Base-by-base conservation (phyloP, 257 asterid species). In the Solanum sejunctum region DNA sequence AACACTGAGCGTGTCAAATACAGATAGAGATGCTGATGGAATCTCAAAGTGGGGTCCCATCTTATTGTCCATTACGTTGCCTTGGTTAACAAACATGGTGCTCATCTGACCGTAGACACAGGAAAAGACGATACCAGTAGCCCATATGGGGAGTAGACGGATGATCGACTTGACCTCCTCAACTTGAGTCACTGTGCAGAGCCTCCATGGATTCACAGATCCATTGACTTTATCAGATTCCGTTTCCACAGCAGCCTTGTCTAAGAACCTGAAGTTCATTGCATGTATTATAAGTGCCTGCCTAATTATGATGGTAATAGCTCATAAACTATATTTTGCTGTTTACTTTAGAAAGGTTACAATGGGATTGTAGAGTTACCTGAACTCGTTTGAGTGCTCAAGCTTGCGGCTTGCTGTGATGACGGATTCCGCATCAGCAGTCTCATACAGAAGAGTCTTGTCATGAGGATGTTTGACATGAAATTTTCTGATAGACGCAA, bases 1-100 rank as follows among this genome's bases (percentile, higher is more conserved):
- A 82, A 96, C 99, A 15, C 97, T 94, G 3, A 94, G 80, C 0
- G 98, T 94, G 72, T 93, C 98, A 55, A 96, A 94, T 56, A 96
- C 90, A 3, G 96, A 91, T 12, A 94, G 86, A 5, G 98, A 93
- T 16, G 99, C 99, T 1, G 98, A 81, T 11, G 99, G 99, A 87
- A 96, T 96, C 84, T 90, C 81, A 90, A 94, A 96, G 13, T 91
- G 12, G 0, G 95, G 92, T 21, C 98, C 99, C 45, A 93, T 90
- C 61, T 73, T 87, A 67, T 92, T 97, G 86, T 96, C 93, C 95
- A 96, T 87, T 15, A 93, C 85, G 91, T 93, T 86, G 55, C 98
- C 99, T 84, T 96, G 99, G 0, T 93, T 88, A 39, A 96, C 97
- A 75, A 96, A 96, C 94, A 96, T 93, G 45, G 98, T 96, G 96